Conservation (phyloP, 2,329 filamentous ascomycete species). For the Pezicula neosporulosa region DNA sequence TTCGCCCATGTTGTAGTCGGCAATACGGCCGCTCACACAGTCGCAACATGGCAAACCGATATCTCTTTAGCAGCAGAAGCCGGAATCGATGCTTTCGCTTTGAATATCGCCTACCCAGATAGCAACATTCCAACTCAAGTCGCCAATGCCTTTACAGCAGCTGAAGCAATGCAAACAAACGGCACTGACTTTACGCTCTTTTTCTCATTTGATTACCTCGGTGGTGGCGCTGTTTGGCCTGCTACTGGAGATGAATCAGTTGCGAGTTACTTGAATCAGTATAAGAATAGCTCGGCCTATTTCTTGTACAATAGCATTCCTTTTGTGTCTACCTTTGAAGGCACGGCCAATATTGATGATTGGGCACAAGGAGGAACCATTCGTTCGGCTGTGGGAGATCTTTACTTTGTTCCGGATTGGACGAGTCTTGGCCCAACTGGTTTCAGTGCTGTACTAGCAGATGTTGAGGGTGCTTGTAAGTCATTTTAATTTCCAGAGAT, state of each 20-base stretch:
- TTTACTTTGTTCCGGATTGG: constrained; percentile 46
- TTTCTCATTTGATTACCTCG: constrained; percentile 32
- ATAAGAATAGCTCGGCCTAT: constrained; percentile 30
- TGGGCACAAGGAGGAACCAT: constrained; percentile 36
- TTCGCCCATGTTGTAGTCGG: constrained; percentile 30
- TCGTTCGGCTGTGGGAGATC: constrained; percentile 26
- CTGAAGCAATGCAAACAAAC: constrained; percentile 23
- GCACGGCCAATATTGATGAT: constrained; percentile 34
- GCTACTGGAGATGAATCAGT: constrained; percentile 20
- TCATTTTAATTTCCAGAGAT: background rate
- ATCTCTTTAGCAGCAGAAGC: constrained; percentile 30
- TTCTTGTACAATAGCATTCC: constrained; percentile 35
- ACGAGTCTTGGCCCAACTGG: constrained; percentile 32
- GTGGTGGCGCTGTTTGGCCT: constrained; percentile 22
- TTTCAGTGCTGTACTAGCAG: constrained; percentile 22
- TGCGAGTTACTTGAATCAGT: constrained; percentile 25
- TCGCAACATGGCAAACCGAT: constrained; percentile 27
- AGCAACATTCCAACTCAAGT: constrained; percentile 30
- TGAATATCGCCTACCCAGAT: constrained; percentile 30
- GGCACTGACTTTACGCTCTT: constrained; percentile 24
- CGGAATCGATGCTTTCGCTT: constrained; percentile 34
- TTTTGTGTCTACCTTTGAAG: constrained; percentile 51
- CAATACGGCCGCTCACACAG: constrained; percentile 27
- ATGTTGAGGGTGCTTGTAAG: constrained; percentile 31
- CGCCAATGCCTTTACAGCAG: constrained; percentile 29